phyloP scores from a whole-genome alignment of 495 filamentous ascomycete species.

The Aspergillus indologenus region DNA sequence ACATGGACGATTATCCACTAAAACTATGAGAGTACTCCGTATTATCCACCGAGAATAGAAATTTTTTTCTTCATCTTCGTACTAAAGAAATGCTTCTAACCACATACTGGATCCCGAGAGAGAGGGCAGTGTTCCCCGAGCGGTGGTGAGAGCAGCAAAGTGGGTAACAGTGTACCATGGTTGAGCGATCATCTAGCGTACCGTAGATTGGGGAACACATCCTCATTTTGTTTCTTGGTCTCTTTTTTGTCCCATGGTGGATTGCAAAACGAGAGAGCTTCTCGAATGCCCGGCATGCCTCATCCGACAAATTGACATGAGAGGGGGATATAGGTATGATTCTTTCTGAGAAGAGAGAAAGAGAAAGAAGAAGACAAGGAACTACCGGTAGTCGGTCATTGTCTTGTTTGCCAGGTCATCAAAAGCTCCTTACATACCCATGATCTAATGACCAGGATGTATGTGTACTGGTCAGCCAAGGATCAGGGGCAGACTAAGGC shows the following conservation, averaged over 20 bases:
- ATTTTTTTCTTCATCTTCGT: neutral
- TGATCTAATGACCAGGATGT: conserved; percentile 1
- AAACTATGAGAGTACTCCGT: too few relatives aligned
- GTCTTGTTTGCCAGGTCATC: conserved; percentile 3
- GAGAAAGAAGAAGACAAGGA: too few relatives aligned
- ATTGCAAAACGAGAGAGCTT: neutral
- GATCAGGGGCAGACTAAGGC: too few relatives aligned
- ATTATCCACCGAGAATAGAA: neutral
- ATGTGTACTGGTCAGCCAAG: too few relatives aligned
- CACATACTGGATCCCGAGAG: neutral
- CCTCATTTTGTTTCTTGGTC: conserved; percentile 1
- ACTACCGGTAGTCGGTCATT: too few relatives aligned
- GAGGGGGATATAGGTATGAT: too few relatives aligned
- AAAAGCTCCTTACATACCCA: conserved; percentile 2
- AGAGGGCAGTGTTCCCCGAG: neutral
- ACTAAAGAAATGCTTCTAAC: neutral
- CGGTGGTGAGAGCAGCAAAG: neutral
- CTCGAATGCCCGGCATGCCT: neutral
- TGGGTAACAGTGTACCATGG: conserved; percentile 17
- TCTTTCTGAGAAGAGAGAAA: too few relatives aligned
- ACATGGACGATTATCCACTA: neutral
- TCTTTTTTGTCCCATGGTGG: neutral
- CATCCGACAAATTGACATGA: too few relatives aligned
- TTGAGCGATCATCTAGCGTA: conserved; percentile 20
- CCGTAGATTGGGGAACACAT: conserved; percentile 14